These are phyloP conservation scores for Ganoderma leucocontextum DNA, from an alignment of 1,284 basidiomycete genomes.

Conservation along the genomic window DNA sequence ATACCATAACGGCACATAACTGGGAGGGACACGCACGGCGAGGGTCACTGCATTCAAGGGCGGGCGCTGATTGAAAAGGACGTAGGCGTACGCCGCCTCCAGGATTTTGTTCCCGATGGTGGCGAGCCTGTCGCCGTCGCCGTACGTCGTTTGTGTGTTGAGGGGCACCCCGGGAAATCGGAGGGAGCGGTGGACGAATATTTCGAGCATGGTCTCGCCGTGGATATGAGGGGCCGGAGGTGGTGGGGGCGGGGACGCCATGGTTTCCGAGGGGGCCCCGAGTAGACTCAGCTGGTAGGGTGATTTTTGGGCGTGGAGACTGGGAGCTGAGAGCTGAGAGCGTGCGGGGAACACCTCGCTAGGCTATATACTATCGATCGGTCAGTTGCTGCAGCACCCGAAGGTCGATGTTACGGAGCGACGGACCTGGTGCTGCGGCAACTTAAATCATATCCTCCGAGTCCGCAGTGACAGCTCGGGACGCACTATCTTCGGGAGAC, in stretches of 20 bases:
- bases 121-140: constrained; percentile 66
- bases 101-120: constrained; percentile 62
- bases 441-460: not conserved
- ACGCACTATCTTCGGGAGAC: too few species aligned
- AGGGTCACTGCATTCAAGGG: constrained; percentile 57
- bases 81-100: constrained; percentile 55
- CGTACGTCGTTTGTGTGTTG: constrained; percentile 50
- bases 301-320: constrained; percentile 24
- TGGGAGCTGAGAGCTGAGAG: constrained; percentile 30
- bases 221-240: constrained; percentile 52
- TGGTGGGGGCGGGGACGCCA: constrained; percentile 39
- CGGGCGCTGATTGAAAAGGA: constrained; percentile 63
- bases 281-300: constrained; percentile 29
- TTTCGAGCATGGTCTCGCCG: constrained; percentile 65
- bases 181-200: constrained; percentile 74
- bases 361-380: not conserved
- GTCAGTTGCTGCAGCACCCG: not conserved
- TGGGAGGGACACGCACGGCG: constrained; percentile 47
- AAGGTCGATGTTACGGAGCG: not conserved
- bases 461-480: not conserved
- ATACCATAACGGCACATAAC: not conserved
- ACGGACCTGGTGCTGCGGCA: constrained; percentile 5
- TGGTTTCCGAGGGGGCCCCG: constrained; percentile 10
- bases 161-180: constrained; percentile 51
- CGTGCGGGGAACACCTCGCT: too few species aligned